phyloP scores from a whole-genome alignment of 2,329 filamentous ascomycete species.

The Phyllosticta citriasiana region DNA sequence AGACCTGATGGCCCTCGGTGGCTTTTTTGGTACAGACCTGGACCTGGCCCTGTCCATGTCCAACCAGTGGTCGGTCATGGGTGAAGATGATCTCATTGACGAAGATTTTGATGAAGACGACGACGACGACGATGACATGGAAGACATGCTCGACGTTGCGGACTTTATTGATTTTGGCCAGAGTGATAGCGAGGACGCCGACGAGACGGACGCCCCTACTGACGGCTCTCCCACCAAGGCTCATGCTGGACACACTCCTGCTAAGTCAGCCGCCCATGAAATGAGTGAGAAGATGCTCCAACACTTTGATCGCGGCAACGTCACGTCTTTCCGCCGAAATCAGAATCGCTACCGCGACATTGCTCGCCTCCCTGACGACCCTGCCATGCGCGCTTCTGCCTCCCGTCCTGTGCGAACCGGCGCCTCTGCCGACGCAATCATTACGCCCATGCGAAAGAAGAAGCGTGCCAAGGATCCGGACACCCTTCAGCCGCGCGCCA shows the following conservation, averaged over 20 bases:
- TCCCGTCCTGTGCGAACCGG: slow-evolving; percentile 28
- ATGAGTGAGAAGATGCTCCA: slow-evolving; percentile 23
- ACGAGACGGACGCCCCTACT: slow-evolving; percentile 26
- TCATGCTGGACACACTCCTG: slow-evolving; percentile 22
- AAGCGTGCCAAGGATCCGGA: background rate
- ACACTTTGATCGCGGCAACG: slow-evolving; percentile 31
- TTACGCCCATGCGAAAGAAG: slow-evolving; percentile 29
- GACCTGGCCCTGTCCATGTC: slow-evolving; percentile 21
- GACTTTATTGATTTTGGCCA: slow-evolving; percentile 31
- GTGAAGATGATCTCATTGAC: slow-evolving; percentile 47
- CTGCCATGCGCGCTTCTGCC: slow-evolving; percentile 25
- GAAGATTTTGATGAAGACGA: slow-evolving; percentile 49
- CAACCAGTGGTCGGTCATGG: slow-evolving; percentile 50
- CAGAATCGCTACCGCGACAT: slow-evolving; percentile 29
- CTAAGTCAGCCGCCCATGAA: slow-evolving; percentile 12
- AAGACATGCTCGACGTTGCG: slow-evolving; percentile 32
- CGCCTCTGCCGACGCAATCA: slow-evolving; percentile 29
- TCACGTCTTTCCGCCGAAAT: slow-evolving; percentile 31
- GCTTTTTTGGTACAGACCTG: slow-evolving; percentile 43
- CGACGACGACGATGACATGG: slow-evolving; percentile 49
- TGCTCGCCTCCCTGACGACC: slow-evolving; percentile 27
- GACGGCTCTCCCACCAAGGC: slow-evolving; percentile 24
- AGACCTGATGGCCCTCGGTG: slow-evolving; percentile 65
- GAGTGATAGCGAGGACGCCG: slow-evolving; percentile 27
- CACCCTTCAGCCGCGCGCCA: background rate